Evolutionary conservation across 352 stramenopile genomes (phyloP), one percentile per base, ranked within the genome.

Genomic region (Thalassiosira mediterranea): DNA sequence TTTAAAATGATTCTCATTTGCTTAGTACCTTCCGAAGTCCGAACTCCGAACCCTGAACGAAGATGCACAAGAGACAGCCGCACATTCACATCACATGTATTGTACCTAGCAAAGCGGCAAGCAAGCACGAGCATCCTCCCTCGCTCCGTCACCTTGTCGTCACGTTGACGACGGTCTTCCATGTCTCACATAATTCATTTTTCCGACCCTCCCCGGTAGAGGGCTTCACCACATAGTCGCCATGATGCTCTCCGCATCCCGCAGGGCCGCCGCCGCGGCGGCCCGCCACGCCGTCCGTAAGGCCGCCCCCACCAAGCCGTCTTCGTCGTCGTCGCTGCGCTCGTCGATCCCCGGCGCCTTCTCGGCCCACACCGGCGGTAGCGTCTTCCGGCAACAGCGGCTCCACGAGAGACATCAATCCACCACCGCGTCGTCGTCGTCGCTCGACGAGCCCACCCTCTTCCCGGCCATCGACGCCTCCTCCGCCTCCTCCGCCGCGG

Each of bases 401-500:
- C 26, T 17, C 8, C 28, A 61, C 19, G 23, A 61, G 13, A 28
- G 38, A 13, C 56, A 21, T 10, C 34, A 11, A 13, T 52, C 29
- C 10, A 15, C 31, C 0, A 17, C 10, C 17, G 21, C 0, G 32
- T 29, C 38, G 32, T 66, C n/a, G 3, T 79, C 70, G 34, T 79
- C 71, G 15, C 44, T 79, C n/a, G 40, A 63, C 37, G 71, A 79
- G 47, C 71, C 71, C 13, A 79, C 71, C 0, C 71, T 79, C 46
- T 79, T 79, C 28, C 10, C 61, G 7, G 7, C 59, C 17, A 49
- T 29, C 25, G 26, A 44, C 8, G 37, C 19, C 28, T 34, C 61
- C 28, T 34, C 28, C 21, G 11, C 21, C n/a, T 49, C 34, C 26
- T 47, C 61, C 32, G 59, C 29, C 19, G 11, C 21, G 17, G 51